phyloP scores from a whole-genome alignment of 1,284 basidiomycete species.

The Thelephora terrestris region DNA sequence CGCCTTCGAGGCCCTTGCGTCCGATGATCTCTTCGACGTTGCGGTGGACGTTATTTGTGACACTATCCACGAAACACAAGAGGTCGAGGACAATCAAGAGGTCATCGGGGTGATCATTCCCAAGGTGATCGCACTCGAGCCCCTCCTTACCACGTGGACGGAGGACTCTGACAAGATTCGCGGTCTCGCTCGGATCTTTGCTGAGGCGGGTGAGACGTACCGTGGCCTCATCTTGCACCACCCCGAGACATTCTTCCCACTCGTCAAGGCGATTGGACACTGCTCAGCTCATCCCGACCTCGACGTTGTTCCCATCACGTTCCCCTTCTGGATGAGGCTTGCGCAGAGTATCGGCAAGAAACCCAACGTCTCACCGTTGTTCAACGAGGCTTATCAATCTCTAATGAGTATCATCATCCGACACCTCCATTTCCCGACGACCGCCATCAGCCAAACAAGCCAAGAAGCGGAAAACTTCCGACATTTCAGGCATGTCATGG shows the following conservation, averaged over 20 bases:
- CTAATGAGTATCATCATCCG: conserved; percentile 84
- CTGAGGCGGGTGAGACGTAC: conserved; percentile 96
- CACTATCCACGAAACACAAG: conserved; percentile 96
- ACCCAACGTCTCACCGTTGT: conserved; percentile 55
- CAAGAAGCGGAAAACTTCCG: conserved; percentile 94
- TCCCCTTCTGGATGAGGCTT: conserved; percentile 96
- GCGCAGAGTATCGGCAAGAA: conserved; percentile 75
- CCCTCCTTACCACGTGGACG: conserved; percentile 44
- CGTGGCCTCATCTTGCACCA: conserved; percentile 84
- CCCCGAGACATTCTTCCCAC: conserved; percentile 82
- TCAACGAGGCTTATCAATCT: conserved; percentile 74
- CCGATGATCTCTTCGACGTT: conserved; percentile 84
- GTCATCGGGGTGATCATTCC: conserved; percentile 86
- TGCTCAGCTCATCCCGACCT: conserved; percentile 92
- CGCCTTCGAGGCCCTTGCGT: conserved; percentile 76
- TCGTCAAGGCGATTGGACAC: conserved; percentile 91
- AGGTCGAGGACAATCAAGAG: conserved; percentile 89
- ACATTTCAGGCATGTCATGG: conserved; percentile 95
- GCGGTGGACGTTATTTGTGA: conserved; percentile 92
- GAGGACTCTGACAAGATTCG: conserved; percentile 86
- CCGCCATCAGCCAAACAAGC: conserved; percentile 52
- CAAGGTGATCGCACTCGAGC: conserved; percentile 63
- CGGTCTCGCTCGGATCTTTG: conserved; percentile 86
- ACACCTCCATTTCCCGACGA: conserved; percentile 88
- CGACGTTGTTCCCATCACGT: conserved; percentile 96